Base-by-base conservation (phyloP, 2,329 filamentous ascomycete species). In the Thielaviopsis euricoi region DNA sequence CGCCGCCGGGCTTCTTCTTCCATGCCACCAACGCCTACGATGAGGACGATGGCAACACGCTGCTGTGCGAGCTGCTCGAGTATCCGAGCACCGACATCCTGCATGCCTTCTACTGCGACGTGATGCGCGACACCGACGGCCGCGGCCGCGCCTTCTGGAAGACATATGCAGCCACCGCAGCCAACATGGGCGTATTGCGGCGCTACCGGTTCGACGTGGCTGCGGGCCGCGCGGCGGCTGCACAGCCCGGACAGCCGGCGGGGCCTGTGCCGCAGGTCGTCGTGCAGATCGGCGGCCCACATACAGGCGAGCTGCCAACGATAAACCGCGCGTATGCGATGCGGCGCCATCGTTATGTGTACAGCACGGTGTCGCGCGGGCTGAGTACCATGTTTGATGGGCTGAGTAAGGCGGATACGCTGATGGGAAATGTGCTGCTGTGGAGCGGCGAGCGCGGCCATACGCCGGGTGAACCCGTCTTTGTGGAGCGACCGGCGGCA, bases 21-120 rank as follows among this genome's bases (percentile, higher is more conserved):
- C 88, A 95, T 69, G 80, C 79, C 0, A 73, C 88, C 66, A 94
- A 94, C 63, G 79, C 86, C 0, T 93, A 83, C 66, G 86, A 91
- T 64, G 78, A 87, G 62, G 58, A 65, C 12, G 58, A 64, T 10
- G 56, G 57, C 13, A 67, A 63, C 0, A 74, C 82, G 60, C 73
- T 93, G 19, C 72, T 82, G 29, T 80, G 83, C 57, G 88, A 94
- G 61, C 66, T 85, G 1, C 69, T 82, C 29, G 72, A 78, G 55
- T 89, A 85, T 64, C 74, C 79, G 0, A 84, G 79, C 55, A 70
- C 78, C 0, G 81, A 87, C 59, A 73, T 89, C 17, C 71, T 93
- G 43, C 74, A 80, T 26, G 72, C 71, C 7, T 79, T 89, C 61
- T 89, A 88, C 70, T 83, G 89, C 67, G 78, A 86, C 54, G 79